Evolutionary conservation across 176 grass and related monocot species (phyloP), one percentile per base, ranked within the genome.

Genomic region (Cocos nucifera): DNA sequence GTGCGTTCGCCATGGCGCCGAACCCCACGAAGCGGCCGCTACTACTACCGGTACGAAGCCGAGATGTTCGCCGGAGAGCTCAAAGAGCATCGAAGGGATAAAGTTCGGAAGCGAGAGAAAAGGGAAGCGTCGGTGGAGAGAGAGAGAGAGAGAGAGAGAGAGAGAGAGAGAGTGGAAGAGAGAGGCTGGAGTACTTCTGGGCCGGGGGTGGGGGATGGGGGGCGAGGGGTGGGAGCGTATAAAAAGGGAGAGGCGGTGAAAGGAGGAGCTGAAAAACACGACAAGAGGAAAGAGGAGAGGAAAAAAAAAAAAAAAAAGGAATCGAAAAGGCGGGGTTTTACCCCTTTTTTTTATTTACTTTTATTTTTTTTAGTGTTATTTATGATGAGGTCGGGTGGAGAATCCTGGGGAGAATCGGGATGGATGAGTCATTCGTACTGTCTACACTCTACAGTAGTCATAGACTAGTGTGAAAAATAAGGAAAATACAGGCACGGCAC

Each of bases 1-100:
- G 62, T 32, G 28, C 73, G 59, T 81, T 87, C n/a, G 85, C 85
- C 89, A 95, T 95, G 82, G 32, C 69, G 17, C 50, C 56, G 48
- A 44, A 44, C 8, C 35, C 10, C 35, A 8, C 9, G 35, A 44
- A 12, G 10, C 35, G 35, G 35, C 35, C 35, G 35, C 35, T 44
- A 44, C 35, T 44, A 12, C 7, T 12, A 44, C 35, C 3, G 9
- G 8, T 44, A 44, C 35, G 35, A 44, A 44, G 9, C 35, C 9
- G 10, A 44, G 28, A 44, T 35, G 27, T 2, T 15, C 28, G 17
- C 30, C 28, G 27, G 17, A 27, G 27, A 30, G 5, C 22, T 24
- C 58, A 35, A 61, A 61, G 28, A 23, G 27, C 58, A 32, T 61
- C 24, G 26, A 61, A 19, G 18, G 58, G 27, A 17, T 5, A 18